A percentile compares a stretch with the other conserved stretches of the same genome.
phyloP scores from a whole-genome alignment of 371 early-diverging fungal species.

The Lichtheimia ornata region DNA sequence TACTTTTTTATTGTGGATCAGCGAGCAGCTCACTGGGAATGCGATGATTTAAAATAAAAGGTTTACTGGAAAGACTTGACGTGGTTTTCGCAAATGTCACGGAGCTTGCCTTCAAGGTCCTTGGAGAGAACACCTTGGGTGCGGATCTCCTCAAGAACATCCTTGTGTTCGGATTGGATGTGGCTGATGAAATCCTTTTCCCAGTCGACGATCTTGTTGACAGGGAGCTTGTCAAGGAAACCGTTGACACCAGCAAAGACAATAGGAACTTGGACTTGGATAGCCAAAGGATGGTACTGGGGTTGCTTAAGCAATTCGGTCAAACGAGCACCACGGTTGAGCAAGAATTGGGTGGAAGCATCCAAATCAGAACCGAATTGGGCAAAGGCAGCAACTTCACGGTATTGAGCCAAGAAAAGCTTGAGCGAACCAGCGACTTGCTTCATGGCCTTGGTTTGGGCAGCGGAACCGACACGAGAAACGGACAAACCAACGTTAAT shows the following conservation, averaged over 20 bases:
- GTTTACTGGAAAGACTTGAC: conserved; percentile 81
- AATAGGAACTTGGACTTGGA: conserved; percentile 92
- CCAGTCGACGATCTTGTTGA: conserved; percentile 86
- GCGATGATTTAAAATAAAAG: conserved; percentile 16
- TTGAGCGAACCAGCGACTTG: conserved; percentile 97
- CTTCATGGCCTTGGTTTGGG: conserved; percentile 98
- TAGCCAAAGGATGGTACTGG: conserved; percentile 90
- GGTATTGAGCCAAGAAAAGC: conserved; percentile 97
- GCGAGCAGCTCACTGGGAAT: conserved; percentile 33
- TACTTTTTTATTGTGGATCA: too few species aligned
- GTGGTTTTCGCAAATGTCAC: conserved; percentile 82
- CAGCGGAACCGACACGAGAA: conserved; percentile 97
- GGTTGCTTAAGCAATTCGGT: conserved; percentile 95
- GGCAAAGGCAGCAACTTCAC: conserved; percentile 98
- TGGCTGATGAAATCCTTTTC: conserved; percentile 89
- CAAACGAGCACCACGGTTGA: conserved; percentile 97
- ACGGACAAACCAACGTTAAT: conserved; percentile 98
- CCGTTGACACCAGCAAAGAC: conserved; percentile 96
- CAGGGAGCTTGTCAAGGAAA: conserved; percentile 94
- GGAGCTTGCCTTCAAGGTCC: conserved; percentile 85
- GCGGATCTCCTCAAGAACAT: conserved; percentile 87
- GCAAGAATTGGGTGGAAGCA: conserved; percentile 95
- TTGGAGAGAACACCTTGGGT: conserved; percentile 69
- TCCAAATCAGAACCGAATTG: conserved; percentile 98
- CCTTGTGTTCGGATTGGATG: conserved; percentile 84